These are phyloP conservation scores for Linderniella brevidens DNA, from an alignment of 257 asterid species.

Conservation along the genomic window DNA sequence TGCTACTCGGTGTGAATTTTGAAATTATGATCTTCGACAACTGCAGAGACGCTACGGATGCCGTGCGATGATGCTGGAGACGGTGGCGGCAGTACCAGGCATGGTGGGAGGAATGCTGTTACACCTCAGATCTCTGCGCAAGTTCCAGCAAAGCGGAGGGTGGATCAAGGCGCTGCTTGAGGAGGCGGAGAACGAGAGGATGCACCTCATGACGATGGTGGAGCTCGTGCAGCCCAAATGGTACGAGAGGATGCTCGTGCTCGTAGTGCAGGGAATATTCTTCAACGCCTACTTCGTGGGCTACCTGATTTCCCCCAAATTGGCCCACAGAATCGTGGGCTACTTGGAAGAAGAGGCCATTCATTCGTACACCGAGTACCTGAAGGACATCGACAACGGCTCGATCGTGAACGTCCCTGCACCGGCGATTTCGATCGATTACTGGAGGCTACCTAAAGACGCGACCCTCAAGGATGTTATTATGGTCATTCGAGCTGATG, in stretches of 20 bases:
- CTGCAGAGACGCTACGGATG: constrained; percentile 52
- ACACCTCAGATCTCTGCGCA: constrained; percentile 42
- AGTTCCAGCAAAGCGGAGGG: constrained; percentile 59
- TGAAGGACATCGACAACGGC: constrained; percentile 49
- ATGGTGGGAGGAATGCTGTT: constrained; percentile 68
- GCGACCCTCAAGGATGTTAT: constrained; percentile 77
- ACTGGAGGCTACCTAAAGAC: constrained; percentile 51
- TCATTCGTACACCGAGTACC: constrained; percentile 46
- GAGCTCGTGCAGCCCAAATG: constrained; percentile 47
- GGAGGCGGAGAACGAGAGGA: constrained; percentile 60
- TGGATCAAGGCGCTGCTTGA: constrained; percentile 65
- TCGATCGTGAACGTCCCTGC: constrained; percentile 66
- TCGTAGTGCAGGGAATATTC: constrained; percentile 44
- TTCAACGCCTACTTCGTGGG: constrained; percentile 51
- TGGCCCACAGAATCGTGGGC: constrained; percentile 47
- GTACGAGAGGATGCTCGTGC: constrained; percentile 41
- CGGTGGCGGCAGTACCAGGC: constrained; percentile 72
- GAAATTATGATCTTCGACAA: not conserved
- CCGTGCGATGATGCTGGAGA: constrained; percentile 63
- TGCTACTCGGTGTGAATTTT: not conserved
- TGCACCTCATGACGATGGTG: constrained; percentile 61
- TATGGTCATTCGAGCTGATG: constrained; percentile 62
- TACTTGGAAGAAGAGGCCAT: constrained; percentile 63
- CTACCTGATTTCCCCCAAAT: constrained; percentile 39
- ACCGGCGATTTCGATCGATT: constrained; percentile 83